Evolutionary conservation across 371 early-diverging fungal species (phyloP), one percentile per base, ranked within the genome.

Genomic region (Mucor piriformis): DNA sequence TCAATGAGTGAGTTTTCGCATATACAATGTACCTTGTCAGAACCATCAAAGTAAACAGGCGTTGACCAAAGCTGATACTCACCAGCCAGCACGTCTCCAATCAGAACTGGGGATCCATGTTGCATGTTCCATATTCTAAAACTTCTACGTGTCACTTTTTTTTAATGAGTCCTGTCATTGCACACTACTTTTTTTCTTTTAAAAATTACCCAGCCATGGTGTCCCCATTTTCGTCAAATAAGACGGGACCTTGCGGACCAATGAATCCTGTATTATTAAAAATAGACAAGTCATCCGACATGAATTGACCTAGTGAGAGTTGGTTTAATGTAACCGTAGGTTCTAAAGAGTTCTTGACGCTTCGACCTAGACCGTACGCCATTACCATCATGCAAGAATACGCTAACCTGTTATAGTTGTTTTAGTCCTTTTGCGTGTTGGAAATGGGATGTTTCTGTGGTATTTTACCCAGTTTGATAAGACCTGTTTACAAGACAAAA

Each of bases 351-450:
- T 74, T 72, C n/a, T 65, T 44, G 12, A 67, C 57, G 23, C 70
- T 72, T 23, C 63, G 64, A 27, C 66, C 72, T 33, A 82, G 81
- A 2, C 79, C 83, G 29, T 74, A 66, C 0, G 82, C 81, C 66
- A 84, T 66, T 3, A 74, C 67, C 72, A 82, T 80, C 61, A 82
- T 57, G 38, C 84, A 84, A 6, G 84, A 76, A 50, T 84, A 84
- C 1, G 84, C 82, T 24, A 72, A 61, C 69, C 72, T 73, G 73
- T 76, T 53, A 49, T 69, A 57, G 29, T 70, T 58, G 38, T 70
- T 57, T 50, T 33, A 18, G 33, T 7, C 5, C 13, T 34, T 16
- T n/a, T n/a, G n/a, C n/a, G n/a, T n/a, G n/a, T n/a, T n/a, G n/a
- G n/a, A n/a, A n/a, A n/a, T n/a, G n/a, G n/a, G n/a, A n/a, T n/a